A percentile compares a stretch with the other conserved stretches of the same genome.
These are phyloP conservation scores for Hypomyces perniciosus DNA, from an alignment of 2,329 filamentous ascomycete species.

Conservation along the genomic window DNA sequence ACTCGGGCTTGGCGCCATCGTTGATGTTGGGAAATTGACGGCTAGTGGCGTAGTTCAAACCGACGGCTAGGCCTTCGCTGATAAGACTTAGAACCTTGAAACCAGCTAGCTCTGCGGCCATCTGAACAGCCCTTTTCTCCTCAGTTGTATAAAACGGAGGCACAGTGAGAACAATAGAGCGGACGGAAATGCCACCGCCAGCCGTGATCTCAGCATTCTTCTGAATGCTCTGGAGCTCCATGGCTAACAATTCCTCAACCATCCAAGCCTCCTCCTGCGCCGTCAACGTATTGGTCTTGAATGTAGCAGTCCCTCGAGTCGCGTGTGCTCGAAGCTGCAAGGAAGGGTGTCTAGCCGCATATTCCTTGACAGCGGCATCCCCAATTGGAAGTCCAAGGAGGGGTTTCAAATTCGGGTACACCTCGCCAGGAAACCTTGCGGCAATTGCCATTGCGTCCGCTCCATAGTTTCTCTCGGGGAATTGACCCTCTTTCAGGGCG, in stretches of 20 bases:
- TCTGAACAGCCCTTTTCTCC: conserved; percentile 79
- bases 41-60: conserved; percentile 88
- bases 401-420: conserved; percentile 89
- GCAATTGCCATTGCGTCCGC: conserved; percentile 84
- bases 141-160: conserved; percentile 86
- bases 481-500: conserved; percentile 55
- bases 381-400: conserved; percentile 70
- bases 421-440: conserved; percentile 83
- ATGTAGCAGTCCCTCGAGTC: conserved; percentile 64
- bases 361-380: conserved; percentile 59
- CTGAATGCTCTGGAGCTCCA: conserved; percentile 90
- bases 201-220: conserved; percentile 81
- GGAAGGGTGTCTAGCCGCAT: conserved; percentile 70
- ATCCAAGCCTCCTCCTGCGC: conserved; percentile 61
- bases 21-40: conserved; percentile 81
- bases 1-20: conserved; percentile 79
- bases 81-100: conserved; percentile 79
- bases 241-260: conserved; percentile 90
- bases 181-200: conserved; percentile 66
- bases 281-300: conserved; percentile 67
- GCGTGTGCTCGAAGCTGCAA: conserved; percentile 59
- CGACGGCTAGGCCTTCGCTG: conserved; percentile 86
- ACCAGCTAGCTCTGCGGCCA: conserved; percentile 82
- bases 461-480: conserved; percentile 87
- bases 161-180: conserved; percentile 81